Evolutionary conservation across 352 stramenopile genomes (phyloP), one percentile per base, ranked within the genome.

Genomic region (Pythium chondricola): DNA sequence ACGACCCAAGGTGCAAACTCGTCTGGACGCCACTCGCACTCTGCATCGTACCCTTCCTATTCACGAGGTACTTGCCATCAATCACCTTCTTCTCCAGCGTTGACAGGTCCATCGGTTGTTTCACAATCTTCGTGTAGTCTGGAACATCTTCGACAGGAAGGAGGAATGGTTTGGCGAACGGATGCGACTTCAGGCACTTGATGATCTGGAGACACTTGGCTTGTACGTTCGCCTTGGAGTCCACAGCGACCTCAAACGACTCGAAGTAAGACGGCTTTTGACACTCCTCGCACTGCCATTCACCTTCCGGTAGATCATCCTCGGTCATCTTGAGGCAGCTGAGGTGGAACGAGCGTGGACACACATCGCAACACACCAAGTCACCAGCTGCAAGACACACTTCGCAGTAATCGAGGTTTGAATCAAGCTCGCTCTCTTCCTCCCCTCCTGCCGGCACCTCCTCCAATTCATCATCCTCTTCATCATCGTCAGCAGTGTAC

Each of bases 311-410:
- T 6, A 93, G 56, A 31, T 93, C 78, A 38, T 67, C 74, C 46
- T 90, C 74, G 6, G 55, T 69, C 66, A 90, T 75, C 18, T 76
- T 59, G 22, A 92, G 39, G 48, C 93, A 98, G 25, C 79, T 74
- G 22, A 86, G 38, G 53, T 98, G 93, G 74, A 92, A 98, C 30
- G 88, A 90, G 20, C 90, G 73, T 6, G 91, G 91, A 45, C 93
- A 98, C 25, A 85, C 78, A 36, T 93, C 85, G 52, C 93, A 98
- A 55, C 80, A 95, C 6, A 96, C 70, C 2, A 97, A 49, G 53
- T 95, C 82, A n/a, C 87, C 88, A 21, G 72, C 73, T 8, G 67
- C 67, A 13, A 75, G 56, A 51, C 93, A 98, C 3, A 93, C 70
- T 53, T 85, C 78, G 47, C 81, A 93, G 41, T 84, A 93, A 58